Conservation (phyloP, 1,284 basidiomycete genomes). For the Vanrija sp. region DNA sequence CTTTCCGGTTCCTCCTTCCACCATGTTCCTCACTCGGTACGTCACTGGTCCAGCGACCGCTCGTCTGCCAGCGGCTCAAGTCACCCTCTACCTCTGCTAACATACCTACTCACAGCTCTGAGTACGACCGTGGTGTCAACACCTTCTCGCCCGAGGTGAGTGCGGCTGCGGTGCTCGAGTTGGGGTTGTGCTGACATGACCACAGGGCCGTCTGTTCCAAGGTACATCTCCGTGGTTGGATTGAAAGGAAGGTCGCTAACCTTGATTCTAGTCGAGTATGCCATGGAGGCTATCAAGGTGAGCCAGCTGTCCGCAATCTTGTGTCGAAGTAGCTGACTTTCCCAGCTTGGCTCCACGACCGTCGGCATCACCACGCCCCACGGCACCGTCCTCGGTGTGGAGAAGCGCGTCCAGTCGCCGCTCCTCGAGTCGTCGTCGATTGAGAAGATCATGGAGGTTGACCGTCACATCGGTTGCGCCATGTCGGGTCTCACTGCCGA, state of each 20-base stretch:
- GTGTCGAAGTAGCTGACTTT: constrained; percentile 5
- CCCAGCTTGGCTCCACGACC: constrained; percentile 91
- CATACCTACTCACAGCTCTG: constrained; percentile 34
- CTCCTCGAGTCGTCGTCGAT: constrained; percentile 93
- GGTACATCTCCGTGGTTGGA: constrained; percentile 28
- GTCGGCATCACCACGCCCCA: constrained; percentile 84
- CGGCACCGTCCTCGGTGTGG: constrained; percentile 91
- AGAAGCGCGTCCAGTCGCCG: constrained; percentile 97
- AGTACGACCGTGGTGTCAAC: constrained; percentile 87
- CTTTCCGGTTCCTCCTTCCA: neutral
- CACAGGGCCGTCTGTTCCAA: constrained; percentile 52
- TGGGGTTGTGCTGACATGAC: constrained; percentile 13
- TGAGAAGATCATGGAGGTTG: constrained; percentile 99
- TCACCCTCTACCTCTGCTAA: neutral
- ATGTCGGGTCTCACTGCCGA: constrained; percentile 98
- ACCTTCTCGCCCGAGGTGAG: constrained; percentile 93
- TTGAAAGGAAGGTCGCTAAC: neutral
- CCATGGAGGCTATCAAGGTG: constrained; percentile 97
- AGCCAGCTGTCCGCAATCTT: constrained; percentile 21
- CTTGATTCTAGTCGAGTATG: constrained; percentile 79
- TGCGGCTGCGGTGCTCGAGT: neutral
- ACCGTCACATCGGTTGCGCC: constrained; percentile 90
- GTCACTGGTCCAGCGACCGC: constrained; percentile 3
- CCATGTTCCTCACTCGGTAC: constrained; percentile 49
- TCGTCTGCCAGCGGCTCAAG: neutral